phyloP scores from a whole-genome alignment of 225 moss, liverwort and hornwort genomes.

The Neckera pumila region DNA sequence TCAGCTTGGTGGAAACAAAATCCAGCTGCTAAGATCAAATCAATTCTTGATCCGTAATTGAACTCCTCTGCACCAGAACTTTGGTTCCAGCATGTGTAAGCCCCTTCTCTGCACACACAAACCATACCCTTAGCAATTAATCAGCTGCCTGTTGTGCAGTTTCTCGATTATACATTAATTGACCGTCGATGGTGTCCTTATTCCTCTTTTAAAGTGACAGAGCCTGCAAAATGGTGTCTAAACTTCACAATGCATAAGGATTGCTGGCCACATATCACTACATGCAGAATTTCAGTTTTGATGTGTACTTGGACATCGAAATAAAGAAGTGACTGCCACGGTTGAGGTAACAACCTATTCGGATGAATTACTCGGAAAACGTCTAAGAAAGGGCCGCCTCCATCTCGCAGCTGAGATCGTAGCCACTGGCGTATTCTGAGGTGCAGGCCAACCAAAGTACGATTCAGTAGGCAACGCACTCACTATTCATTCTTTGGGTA shows the following conservation, averaged over 20 bases:
- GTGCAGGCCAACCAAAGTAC: background rate
- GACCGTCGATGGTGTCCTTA: background rate
- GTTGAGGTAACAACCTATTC: constrained; percentile 37
- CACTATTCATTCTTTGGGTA: background rate
- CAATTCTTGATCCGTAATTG: constrained; percentile 86
- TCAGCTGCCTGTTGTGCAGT: background rate
- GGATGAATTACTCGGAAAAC: constrained; percentile 75
- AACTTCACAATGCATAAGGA: background rate
- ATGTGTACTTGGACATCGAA: background rate
- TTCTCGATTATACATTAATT: background rate
- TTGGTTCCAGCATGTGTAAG: constrained; percentile 90
- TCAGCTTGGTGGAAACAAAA: constrained; percentile 53
- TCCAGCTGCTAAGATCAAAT: constrained; percentile 78
- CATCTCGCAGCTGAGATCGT: constrained; percentile 49
- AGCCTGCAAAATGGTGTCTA: background rate
- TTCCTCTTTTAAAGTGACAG: background rate
- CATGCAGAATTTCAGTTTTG: background rate
- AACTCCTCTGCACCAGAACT: constrained; percentile 86
- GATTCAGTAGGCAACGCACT: background rate
- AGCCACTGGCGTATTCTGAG: constrained; percentile 67
- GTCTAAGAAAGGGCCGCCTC: constrained; percentile 79
- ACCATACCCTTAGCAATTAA: background rate
- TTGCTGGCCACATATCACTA: background rate
- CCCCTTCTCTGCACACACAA: constrained; percentile 44
- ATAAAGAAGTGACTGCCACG: background rate